Evolutionary conservation across 164 flowering plant species (phyloP).

Genomic region (Vitis cinerea): DNA sequence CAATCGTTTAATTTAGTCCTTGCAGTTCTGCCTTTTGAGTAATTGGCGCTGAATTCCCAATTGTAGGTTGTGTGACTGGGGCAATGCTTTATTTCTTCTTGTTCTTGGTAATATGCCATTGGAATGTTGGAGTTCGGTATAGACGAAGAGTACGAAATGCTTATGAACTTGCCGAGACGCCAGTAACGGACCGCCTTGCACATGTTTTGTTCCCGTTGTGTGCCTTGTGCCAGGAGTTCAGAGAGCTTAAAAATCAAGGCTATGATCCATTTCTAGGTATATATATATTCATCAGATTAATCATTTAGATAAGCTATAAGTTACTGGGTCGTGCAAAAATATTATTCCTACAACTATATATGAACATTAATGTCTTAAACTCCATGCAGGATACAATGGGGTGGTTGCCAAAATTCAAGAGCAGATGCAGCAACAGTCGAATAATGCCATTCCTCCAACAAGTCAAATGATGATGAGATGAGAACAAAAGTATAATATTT

Average conservation of each 20-base stretch:
- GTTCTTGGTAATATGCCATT: slow-evolving; percentile 6
- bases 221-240: slow-evolving; percentile 14
- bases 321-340: too few relatives aligned
- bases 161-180: not conserved
- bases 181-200: not conserved
- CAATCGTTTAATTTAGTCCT: too few relatives aligned
- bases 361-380: not conserved
- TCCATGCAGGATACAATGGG: slow-evolving; percentile 4
- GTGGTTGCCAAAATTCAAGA: slow-evolving; percentile 2
- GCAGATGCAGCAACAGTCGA: not conserved
- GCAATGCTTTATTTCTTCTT: slow-evolving; percentile 4
- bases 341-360: too few relatives aligned
- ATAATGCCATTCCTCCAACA: not conserved
- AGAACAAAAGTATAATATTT: too few relatives aligned
- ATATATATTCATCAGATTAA: too few relatives aligned
- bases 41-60: not conserved
- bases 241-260: slow-evolving; percentile 14
- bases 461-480: slow-evolving; percentile 5
- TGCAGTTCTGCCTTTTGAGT: too few relatives aligned
- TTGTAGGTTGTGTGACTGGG: slow-evolving; percentile 6
- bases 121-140: slow-evolving; percentile 7
- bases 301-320: too few relatives aligned
- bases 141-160: slow-evolving; percentile 3
- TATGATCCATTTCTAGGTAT: slow-evolving; percentile 11
- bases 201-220: slow-evolving; percentile 5